These are phyloP conservation scores for Hemerocallis citrina DNA, from an alignment of 106 monocot genomes.

Conservation along the genomic window DNA sequence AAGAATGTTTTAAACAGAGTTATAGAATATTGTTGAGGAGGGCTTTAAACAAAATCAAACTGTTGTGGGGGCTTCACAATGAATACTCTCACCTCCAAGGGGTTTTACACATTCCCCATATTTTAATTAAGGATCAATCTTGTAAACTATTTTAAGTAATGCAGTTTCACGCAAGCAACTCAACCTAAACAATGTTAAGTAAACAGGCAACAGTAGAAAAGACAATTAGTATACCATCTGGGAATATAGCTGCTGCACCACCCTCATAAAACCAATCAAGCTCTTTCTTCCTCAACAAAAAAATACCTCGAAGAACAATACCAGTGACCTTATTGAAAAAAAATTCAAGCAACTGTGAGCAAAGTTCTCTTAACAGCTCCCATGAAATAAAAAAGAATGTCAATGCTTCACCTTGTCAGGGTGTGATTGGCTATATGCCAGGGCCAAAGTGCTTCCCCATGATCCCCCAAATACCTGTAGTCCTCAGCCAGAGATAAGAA, in stretches of 20 bases:
- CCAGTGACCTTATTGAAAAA: slow-evolving; percentile 69
- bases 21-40: too few relatives aligned
- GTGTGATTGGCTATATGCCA: slow-evolving; percentile 82
- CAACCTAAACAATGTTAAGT: not conserved
- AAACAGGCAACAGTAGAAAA: not conserved
- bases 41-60: too few relatives aligned
- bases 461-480: slow-evolving; percentile 95
- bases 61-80: too few relatives aligned
- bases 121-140: too few relatives aligned
- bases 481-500: slow-evolving; percentile 5
- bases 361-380: not conserved
- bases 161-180: too few relatives aligned
- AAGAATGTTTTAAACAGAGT: too few relatives aligned
- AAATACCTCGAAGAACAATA: slow-evolving; percentile 89
- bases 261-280: slow-evolving; percentile 99
- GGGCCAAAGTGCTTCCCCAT: slow-evolving; percentile 97
- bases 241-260: slow-evolving; percentile 94
- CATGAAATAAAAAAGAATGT: not conserved
- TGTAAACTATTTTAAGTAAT: too few relatives aligned
- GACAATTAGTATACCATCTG: slow-evolving; percentile 60
- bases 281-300: slow-evolving; percentile 93
- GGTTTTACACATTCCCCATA: too few relatives aligned
- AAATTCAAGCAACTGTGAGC: not conserved
- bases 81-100: too few relatives aligned
- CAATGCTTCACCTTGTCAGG: slow-evolving; percentile 67